phyloP scores from a whole-genome alignment of 2,329 filamentous ascomycete genomes.

The Diplodia seriata region DNA sequence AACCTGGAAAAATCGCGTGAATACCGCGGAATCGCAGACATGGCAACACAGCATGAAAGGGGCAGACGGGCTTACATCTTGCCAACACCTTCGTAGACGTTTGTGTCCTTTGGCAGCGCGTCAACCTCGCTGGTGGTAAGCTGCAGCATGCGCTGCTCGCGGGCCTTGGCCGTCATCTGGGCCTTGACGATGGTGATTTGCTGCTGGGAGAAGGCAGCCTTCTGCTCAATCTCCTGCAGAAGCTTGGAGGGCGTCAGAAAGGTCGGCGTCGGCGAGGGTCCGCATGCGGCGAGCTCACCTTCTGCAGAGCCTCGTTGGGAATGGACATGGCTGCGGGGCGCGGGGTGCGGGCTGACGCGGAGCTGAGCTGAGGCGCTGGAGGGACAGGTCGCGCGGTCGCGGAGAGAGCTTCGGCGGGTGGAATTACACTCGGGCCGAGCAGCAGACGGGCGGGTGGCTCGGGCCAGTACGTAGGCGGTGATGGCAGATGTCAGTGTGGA shows the following conservation, averaged over 20 bases:
- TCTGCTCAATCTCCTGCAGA: constrained; percentile 90
- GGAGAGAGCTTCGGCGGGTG: constrained; percentile 18
- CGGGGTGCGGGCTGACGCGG: constrained; percentile 3
- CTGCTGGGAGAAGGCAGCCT: constrained; percentile 86
- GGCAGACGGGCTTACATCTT: constrained; percentile 77
- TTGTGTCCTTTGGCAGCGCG: constrained; percentile 75
- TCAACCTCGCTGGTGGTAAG: constrained; percentile 84
- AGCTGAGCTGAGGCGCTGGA: constrained; percentile 1
- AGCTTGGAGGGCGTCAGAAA: constrained; percentile 61
- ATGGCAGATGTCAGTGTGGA: constrained; percentile 6
- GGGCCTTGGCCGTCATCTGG: constrained; percentile 83
- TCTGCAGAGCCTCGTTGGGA: constrained; percentile 90
- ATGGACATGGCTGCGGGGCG: constrained; percentile 74
- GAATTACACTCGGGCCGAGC: constrained; percentile 30
- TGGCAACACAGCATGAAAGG: not conserved
- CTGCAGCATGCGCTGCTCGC: constrained; percentile 86
- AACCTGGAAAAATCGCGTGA: constrained; percentile 71
- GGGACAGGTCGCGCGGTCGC: constrained; percentile 5
- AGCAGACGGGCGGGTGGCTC: constrained; percentile 14
- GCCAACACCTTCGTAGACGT: constrained; percentile 91
- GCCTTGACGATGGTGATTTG: constrained; percentile 86
- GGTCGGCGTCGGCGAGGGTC: not conserved
- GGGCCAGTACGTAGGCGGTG: constrained; percentile 5
- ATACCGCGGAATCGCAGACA: not conserved
- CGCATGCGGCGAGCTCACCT: constrained; percentile 62